These are phyloP conservation scores for Besnoitia besnoiti DNA, from an alignment of 169 alveolate genomes.

Conservation along the genomic window DNA sequence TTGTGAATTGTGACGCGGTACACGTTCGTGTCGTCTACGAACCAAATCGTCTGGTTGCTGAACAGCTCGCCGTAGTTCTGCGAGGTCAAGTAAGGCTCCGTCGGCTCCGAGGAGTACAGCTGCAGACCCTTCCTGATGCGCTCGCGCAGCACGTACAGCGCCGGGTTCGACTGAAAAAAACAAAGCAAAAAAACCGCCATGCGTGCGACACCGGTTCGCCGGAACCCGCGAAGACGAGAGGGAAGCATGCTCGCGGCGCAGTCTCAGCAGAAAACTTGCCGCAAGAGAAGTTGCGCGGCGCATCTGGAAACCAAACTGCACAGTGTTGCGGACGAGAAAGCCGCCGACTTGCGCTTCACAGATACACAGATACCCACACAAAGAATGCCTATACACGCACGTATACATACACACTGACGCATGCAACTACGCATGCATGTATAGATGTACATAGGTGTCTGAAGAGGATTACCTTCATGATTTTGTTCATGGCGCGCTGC, in stretches of 20 bases:
- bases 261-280: not conserved
- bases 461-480: constrained; percentile 86
- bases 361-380: not conserved
- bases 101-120: constrained; percentile 99
- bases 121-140: constrained; percentile 99
- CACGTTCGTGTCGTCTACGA: constrained; percentile 99
- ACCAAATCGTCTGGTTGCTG: constrained; percentile 99
- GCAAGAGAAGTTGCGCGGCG: not conserved
- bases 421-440: not conserved
- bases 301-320: not conserved
- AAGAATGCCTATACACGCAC: not conserved
- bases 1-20: constrained; percentile 99
- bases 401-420: not conserved
- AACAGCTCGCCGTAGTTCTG: constrained; percentile 98
- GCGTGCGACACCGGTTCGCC: not conserved
- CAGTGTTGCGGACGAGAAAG: not conserved
- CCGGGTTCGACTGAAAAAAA: constrained; percentile 94
- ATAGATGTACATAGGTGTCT: not conserved
- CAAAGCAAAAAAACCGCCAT: not conserved
- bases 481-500: constrained; percentile 97
- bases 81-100: constrained; percentile 99
- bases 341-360: not conserved
- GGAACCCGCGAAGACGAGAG: not conserved
- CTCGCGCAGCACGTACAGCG: constrained; percentile 99
- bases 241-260: not conserved